Evolutionary conservation across 1,139 yeast species (phyloP), one percentile per base, ranked within the genome.

Genomic region (Blastobotrys indianensis): DNA sequence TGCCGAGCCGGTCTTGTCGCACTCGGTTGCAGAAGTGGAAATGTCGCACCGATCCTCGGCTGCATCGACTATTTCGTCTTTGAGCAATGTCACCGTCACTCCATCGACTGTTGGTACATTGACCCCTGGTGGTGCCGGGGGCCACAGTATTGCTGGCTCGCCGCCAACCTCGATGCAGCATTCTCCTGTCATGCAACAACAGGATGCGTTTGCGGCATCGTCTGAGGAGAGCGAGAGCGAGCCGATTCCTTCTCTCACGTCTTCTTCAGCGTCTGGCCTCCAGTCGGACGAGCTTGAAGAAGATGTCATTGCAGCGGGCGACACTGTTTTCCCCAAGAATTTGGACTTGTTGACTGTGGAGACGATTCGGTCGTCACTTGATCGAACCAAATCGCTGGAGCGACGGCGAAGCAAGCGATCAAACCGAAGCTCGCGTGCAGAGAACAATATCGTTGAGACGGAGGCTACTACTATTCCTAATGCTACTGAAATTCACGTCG

Each of bases 251-350:
- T 55, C 59, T 5, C 39, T 55, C 30, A 54, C 59, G 2, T 53
- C 57, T 2, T 52, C 58, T n/a, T 40, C 50, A n/a, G 46, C 43
- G 5, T 42, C 44, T 2, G 39, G 52, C 15, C 31, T 43, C 20
- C 36, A 31, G 12, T 37, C 42, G 23, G 46, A 40, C 11, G 39
- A 35, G 7, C 49, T 39, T n/a, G 47, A 37, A n/a, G 48, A 48
- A 15, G 60, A 54, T 9, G 60, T 56, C n/a, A 50, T 53, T n/a
- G 56, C 62, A 6, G 65, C 63, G 4, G 63, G 62, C 25, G 65
- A 63, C 39, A 64, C 69, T 4, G 65, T 66, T 8, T 66, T 65
- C 50, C 70, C 70, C 2, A 63, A 65, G 45, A 56, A 54, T 25
- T 57, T 67, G 40, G 67, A 62, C 34, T 48, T 55, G n/a, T 52